Evolutionary conservation across 768 basidiomycete species (phyloP).

Genomic region (Tulasnella sp.): DNA sequence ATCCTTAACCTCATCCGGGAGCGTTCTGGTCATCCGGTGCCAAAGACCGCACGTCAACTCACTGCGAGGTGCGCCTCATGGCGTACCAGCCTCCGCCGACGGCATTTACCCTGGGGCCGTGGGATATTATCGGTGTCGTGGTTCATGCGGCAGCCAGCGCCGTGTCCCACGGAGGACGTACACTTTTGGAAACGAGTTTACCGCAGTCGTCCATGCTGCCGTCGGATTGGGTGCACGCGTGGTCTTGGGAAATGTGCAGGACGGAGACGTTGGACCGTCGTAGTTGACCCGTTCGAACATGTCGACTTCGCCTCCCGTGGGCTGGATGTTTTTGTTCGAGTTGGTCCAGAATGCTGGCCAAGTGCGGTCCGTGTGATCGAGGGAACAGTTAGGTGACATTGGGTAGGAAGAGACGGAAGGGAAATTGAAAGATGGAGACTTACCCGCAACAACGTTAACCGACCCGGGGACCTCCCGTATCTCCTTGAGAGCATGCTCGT

Average conservation of each 20-base stretch:
- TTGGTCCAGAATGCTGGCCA: conserved; percentile 53
- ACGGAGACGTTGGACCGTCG: conserved; percentile 29
- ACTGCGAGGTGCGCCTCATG: background rate
- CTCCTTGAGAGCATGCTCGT: no score
- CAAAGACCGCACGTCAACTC: conserved; percentile 32
- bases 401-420: no score
- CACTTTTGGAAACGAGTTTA: background rate
- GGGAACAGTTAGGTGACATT: no score
- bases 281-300: conserved; percentile 44
- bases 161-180: background rate
- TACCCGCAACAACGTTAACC: no score
- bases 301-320: conserved; percentile 46
- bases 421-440: no score
- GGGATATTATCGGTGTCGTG: conserved; percentile 4
- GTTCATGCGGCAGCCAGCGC: conserved; percentile 34
- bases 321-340: conserved; percentile 48
- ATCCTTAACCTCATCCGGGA: conserved; percentile 30
- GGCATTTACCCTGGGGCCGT: conserved; percentile 34
- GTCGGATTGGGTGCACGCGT: conserved; percentile 58
- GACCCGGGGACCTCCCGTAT: no score
- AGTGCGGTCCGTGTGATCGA: no score
- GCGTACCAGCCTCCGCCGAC: conserved; percentile 35
- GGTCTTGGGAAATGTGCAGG: conserved; percentile 46
- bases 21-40: conserved; percentile 21
- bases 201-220: conserved; percentile 36